phyloP scores from a whole-genome alignment of 2,329 filamentous ascomycete species.

The Penicillium sp. region DNA sequence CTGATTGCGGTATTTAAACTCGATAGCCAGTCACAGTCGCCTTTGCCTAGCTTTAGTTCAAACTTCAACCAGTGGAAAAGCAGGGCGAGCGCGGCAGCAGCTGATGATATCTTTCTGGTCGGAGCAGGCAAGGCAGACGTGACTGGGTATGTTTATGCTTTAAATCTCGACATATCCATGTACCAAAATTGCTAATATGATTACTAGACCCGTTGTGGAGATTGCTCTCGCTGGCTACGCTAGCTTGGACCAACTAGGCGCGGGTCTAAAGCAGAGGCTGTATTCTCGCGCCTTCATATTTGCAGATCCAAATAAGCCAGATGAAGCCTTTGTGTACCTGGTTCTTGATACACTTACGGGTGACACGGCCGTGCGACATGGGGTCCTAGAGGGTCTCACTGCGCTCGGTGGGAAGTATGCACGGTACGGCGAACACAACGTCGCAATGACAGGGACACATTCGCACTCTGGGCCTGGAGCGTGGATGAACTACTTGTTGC shows the following conservation, averaged over 20 bases:
- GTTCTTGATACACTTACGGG: constrained; percentile 84
- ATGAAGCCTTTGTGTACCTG: constrained; percentile 78
- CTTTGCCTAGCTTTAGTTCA: constrained; percentile 16
- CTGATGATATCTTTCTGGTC: constrained; percentile 56
- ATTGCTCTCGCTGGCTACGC: constrained; percentile 92
- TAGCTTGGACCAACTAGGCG: constrained; percentile 75
- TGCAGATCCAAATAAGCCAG: constrained; percentile 61
- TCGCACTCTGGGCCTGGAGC: constrained; percentile 88
- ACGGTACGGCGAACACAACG: constrained; percentile 73
- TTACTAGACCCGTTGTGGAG: constrained; percentile 72
- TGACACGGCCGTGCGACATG: constrained; percentile 82
- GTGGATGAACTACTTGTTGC: constrained; percentile 91
- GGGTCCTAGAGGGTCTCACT: constrained; percentile 74
- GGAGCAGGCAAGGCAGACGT: constrained; percentile 71
- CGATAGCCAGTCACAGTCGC: constrained; percentile 13
- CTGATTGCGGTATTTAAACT: constrained; percentile 26
- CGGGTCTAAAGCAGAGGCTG: constrained; percentile 79
- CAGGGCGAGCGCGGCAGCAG: constrained; percentile 18
- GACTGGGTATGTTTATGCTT: constrained; percentile 54
- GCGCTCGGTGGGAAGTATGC: constrained; percentile 69
- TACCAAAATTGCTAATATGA: neutral
- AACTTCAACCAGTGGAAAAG: constrained; percentile 24
- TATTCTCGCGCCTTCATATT: constrained; percentile 90
- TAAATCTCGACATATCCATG: neutral
- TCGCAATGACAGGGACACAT: constrained; percentile 89